phyloP scores from a whole-genome alignment of 208 protist genomes.

The Vickermania spadyakhi region DNA sequence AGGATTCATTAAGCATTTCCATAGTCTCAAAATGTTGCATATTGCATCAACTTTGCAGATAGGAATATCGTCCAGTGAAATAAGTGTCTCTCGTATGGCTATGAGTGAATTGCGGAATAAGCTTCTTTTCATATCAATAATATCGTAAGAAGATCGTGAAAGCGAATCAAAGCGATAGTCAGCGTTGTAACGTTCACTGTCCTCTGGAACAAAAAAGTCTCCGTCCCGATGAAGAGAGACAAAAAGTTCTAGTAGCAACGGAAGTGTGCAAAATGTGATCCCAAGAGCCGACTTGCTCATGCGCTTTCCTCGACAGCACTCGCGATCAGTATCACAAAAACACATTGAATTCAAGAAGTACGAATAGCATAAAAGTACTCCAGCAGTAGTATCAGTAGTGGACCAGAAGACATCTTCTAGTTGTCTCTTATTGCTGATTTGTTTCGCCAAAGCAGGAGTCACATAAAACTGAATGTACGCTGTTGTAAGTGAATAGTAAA shows the following conservation, averaged over 20 bases:
- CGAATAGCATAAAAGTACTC: constrained; percentile 30
- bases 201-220: constrained; percentile 1
- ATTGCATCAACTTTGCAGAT: constrained; percentile 46
- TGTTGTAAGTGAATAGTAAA: constrained; percentile 32
- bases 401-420: constrained; percentile 41
- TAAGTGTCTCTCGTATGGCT: constrained; percentile 36
- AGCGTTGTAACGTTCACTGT: constrained; percentile 2
- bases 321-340: constrained; percentile 14
- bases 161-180: constrained; percentile 17
- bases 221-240: constrained; percentile 13
- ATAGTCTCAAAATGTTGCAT: constrained; percentile 65
- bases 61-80: constrained; percentile 48
- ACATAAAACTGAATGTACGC: constrained; percentile 53
- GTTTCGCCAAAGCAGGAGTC: constrained; percentile 13
- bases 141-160: constrained; percentile 21
- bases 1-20: constrained; percentile 62
- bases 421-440: constrained; percentile 8
- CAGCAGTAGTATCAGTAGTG: constrained; percentile 17
- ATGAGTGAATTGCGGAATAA: constrained; percentile 64
- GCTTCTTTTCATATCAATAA: constrained; percentile 23
- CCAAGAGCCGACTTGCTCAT: constrained; percentile 19
- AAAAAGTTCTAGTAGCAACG: constrained; percentile 36
- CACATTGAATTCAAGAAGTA: constrained; percentile 16
- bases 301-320: constrained; percentile 17
- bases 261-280: constrained; percentile 22